phyloP scores from a whole-genome alignment of 805 yeast species.

The Ogataea dorogensis region DNA sequence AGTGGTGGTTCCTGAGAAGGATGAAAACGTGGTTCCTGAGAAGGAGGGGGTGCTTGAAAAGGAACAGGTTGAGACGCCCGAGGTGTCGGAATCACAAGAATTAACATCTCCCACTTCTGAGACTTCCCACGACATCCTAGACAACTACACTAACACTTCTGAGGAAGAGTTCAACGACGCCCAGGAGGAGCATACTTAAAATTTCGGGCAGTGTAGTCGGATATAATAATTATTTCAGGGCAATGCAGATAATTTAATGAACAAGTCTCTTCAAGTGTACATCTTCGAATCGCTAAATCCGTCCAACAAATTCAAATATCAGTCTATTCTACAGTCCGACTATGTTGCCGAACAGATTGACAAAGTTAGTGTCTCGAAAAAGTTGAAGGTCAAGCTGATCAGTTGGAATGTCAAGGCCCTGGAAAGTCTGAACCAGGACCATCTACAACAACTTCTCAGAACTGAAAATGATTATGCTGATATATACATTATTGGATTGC shows the following conservation, averaged over 20 bases:
- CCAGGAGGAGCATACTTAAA: conserved; percentile 16
- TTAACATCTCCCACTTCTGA: too few relatives aligned
- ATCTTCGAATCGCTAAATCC: conserved; percentile 27
- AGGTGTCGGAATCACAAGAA: too few relatives aligned
- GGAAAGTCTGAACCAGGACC: conserved; percentile 12
- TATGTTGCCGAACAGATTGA: conserved; percentile 15
- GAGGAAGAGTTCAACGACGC: conserved; percentile 30
- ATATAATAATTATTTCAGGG: conserved; percentile 1
- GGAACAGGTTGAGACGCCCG: too few relatives aligned
- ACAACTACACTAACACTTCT: conserved; percentile 15
- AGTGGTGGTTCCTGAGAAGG: neutral
- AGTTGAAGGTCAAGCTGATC: conserved; percentile 27
- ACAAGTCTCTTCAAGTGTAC: conserved; percentile 15
- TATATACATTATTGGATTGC: conserved; percentile 44
- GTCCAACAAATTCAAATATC: conserved; percentile 26
- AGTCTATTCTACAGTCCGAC: conserved; percentile 21
- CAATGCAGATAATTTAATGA: conserved; percentile 4
- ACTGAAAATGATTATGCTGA: conserved; percentile 26
- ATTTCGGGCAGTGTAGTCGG: conserved; percentile 4
- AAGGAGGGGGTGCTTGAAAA: too few relatives aligned
- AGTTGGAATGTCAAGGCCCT: conserved; percentile 41
- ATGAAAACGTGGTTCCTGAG: too few relatives aligned
- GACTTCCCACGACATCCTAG: conserved; percentile 12
- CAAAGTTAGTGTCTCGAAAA: conserved; percentile 1
- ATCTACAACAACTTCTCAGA: conserved; percentile 19